Percentiles rank a stretch among this genome's conserved stretches.
Evolutionary conservation across 768 basidiomycete species (phyloP).

Genomic region (Psilocybe cyanescens): DNA sequence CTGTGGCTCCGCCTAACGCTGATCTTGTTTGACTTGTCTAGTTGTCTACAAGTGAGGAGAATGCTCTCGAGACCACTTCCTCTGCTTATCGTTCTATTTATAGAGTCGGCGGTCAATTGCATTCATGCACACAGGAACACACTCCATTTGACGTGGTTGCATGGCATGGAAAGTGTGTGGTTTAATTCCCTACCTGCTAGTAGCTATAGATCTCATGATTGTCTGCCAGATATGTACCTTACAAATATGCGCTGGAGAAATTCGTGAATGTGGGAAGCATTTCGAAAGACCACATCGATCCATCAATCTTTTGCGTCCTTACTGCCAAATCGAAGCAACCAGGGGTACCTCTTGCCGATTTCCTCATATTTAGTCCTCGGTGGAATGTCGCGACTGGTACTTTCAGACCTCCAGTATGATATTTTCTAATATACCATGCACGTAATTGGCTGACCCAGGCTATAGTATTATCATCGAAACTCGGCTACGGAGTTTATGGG

Average conservation of each 20-base stretch:
- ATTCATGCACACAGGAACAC: slow-evolving; percentile 58
- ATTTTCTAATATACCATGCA: not conserved
- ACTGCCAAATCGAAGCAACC: slow-evolving; percentile 66
- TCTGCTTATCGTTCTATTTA: not conserved
- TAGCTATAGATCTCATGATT: not conserved
- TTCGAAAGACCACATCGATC: slow-evolving; percentile 71
- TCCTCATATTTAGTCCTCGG: slow-evolving; percentile 65
- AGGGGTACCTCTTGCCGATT: slow-evolving; percentile 62
- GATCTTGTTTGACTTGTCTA: slow-evolving; percentile 17
- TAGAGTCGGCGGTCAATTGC: slow-evolving; percentile 59
- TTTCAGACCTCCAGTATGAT: slow-evolving; percentile 60
- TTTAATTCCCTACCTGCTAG: not conserved
- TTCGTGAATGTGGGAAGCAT: slow-evolving; percentile 67
- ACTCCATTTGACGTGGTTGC: slow-evolving; percentile 77
- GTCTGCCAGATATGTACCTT: slow-evolving; percentile 57
- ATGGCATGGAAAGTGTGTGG: slow-evolving; percentile 66
- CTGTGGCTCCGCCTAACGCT: not conserved
- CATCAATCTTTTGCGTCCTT: slow-evolving; percentile 70
- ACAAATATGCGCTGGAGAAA: slow-evolving; percentile 69
- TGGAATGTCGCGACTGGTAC: slow-evolving; percentile 67
- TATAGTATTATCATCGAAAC: slow-evolving; percentile 68
- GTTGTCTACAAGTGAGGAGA: slow-evolving; percentile 51
- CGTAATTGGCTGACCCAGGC: not conserved
- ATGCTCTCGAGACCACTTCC: not conserved
- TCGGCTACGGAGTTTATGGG: slow-evolving; percentile 68